These are phyloP conservation scores for Azolla pinnata DNA, from an alignment of 75 land plant genomes.

Conservation along the genomic window DNA sequence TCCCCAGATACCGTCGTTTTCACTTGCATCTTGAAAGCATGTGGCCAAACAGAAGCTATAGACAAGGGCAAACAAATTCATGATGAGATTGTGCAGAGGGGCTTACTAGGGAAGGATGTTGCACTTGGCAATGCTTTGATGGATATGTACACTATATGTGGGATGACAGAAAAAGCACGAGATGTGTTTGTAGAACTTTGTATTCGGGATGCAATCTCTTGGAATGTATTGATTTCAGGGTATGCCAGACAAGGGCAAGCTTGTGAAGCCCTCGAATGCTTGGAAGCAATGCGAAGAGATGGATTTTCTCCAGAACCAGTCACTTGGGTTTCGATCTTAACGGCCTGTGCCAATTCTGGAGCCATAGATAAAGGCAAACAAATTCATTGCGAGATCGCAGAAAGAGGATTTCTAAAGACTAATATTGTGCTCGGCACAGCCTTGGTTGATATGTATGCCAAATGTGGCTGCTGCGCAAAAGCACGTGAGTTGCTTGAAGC, in stretches of 20 bases:
- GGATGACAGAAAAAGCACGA: constrained; percentile 12
- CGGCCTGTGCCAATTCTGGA: constrained; percentile 40
- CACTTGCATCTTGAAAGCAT: too few species aligned
- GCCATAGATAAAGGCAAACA: constrained; percentile 18
- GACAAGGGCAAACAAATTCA: background rate
- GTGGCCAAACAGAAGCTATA: background rate
- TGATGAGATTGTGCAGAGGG: background rate
- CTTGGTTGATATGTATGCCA: constrained; percentile 26
- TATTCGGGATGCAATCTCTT: constrained; percentile 28
- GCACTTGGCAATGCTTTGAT: constrained; percentile 28
- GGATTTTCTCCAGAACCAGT: constrained; percentile 21
- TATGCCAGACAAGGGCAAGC: constrained; percentile 20
- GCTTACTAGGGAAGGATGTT: constrained; percentile 5
- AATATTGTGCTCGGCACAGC: constrained; percentile 27
- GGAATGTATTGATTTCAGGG: constrained; percentile 41
- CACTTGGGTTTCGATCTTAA: constrained; percentile 24
- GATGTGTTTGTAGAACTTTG: constrained; percentile 43
- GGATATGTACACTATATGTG: constrained; percentile 32
- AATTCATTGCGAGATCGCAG: constrained; percentile 11
- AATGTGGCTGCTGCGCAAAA: constrained; percentile 13
- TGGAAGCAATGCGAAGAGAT: constrained; percentile 16
- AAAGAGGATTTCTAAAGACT: constrained; percentile 17
- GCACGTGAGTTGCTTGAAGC: constrained; percentile 30
- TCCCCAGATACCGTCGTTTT: too few species aligned
- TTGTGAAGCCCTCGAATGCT: constrained; percentile 21